A percentile compares a stretch with the other conserved stretches of the same genome.
These are phyloP conservation scores for Narthecium ossifragum DNA, from an alignment of 106 monocot genomes.

Conservation along the genomic window DNA sequence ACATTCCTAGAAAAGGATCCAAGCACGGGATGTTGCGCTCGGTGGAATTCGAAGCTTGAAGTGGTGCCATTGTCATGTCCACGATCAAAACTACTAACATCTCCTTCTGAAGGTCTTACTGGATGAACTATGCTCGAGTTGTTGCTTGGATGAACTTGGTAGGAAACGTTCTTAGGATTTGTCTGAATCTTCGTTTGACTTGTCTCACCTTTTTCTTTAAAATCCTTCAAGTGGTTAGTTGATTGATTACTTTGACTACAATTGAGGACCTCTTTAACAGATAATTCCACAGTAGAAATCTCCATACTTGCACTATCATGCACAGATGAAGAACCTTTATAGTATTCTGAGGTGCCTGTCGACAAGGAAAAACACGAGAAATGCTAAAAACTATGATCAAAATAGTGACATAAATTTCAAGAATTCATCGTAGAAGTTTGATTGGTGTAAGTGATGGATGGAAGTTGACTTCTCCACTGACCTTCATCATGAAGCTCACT, in stretches of 20 bases:
- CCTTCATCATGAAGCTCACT: conserved; percentile 33
- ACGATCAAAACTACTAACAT: conserved; percentile 33
- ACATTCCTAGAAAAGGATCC: conserved; percentile 45
- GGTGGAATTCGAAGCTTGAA: conserved; percentile 67
- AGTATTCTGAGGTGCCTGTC: no score
- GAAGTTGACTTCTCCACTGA: conserved; percentile 1
- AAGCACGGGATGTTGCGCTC: conserved; percentile 14
- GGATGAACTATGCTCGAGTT: not conserved
- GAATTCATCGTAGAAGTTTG: no score
- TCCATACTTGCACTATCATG: not conserved
- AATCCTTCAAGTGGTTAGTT: not conserved
- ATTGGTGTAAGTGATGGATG: no score
- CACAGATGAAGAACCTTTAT: not conserved
- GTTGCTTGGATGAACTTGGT: not conserved
- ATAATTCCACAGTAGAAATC: no score
- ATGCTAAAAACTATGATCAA: no score
- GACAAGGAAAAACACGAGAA: no score
- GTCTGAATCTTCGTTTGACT: conserved; percentile 2
- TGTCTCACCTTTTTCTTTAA: not conserved
- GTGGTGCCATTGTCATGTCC: conserved; percentile 39
- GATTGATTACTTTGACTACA: not conserved
- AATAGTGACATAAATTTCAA: no score
- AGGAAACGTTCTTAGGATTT: not conserved
- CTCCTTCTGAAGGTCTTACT: conserved; percentile 26
- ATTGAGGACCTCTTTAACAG: no score